Conservation (phyloP, 2,329 filamentous ascomycete genomes). For the Diplodia mutila region DNA sequence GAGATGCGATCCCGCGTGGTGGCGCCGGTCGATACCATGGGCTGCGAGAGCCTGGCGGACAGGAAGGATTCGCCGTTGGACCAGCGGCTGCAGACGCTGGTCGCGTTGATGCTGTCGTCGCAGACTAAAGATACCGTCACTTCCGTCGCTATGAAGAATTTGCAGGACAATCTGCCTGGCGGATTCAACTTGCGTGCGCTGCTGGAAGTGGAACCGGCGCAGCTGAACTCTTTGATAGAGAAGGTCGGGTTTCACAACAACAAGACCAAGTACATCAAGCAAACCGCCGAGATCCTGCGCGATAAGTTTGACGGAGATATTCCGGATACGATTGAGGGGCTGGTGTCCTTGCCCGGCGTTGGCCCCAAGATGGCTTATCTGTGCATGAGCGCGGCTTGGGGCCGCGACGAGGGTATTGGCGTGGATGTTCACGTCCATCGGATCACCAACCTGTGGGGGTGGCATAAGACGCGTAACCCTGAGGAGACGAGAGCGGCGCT, state of each 20-base stretch:
- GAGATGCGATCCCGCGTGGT: conserved; percentile 73
- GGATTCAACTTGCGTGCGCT: conserved; percentile 76
- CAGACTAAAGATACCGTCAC: conserved; percentile 95
- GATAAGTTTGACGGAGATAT: conserved; percentile 76
- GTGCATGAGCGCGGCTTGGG: conserved; percentile 78
- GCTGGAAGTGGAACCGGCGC: conserved; percentile 67
- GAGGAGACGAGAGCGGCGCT: conserved; percentile 79
- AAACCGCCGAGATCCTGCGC: conserved; percentile 71
- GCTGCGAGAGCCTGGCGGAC: conserved; percentile 77
- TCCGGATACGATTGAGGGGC: conserved; percentile 73
- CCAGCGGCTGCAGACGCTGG: conserved; percentile 81
- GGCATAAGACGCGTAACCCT: conserved; percentile 79
- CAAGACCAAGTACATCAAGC: conserved; percentile 84
- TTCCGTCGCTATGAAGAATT: conserved; percentile 75
- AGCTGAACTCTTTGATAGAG: conserved; percentile 74
- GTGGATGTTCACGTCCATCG: conserved; percentile 95
- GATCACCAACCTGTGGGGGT: conserved; percentile 92
- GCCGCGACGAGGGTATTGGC: conserved; percentile 74
- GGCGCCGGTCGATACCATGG: conserved; percentile 96
- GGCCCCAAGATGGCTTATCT: conserved; percentile 96
- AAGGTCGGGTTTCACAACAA: conserved; percentile 94
- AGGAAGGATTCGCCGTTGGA: conserved; percentile 55
- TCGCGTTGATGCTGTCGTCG: conserved; percentile 86
- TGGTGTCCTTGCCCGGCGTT: conserved; percentile 80
- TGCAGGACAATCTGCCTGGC: conserved; percentile 73